Percentiles rank a stretch among this genome's conserved stretches.
Evolutionary conservation across 2,329 filamentous ascomycete genomes (phyloP).

Genomic region (Sphaceloma murrayae): DNA sequence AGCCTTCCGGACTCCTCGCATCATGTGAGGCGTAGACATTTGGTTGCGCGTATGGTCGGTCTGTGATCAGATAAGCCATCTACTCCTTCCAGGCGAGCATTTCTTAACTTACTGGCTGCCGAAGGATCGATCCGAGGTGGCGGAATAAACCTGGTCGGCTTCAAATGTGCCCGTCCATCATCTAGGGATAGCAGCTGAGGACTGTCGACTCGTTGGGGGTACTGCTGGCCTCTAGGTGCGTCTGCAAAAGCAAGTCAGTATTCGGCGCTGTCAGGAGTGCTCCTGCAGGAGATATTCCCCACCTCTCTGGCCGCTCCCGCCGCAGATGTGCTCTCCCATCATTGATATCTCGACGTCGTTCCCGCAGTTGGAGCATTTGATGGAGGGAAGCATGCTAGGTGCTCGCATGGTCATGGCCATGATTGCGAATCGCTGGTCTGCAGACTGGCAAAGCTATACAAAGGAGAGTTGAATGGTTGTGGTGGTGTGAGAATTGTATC

Average conservation of each 20-base stretch:
- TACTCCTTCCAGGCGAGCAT: neutral
- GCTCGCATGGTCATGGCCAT: constrained; percentile 38
- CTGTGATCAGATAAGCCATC: neutral
- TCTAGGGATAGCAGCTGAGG: constrained; percentile 15
- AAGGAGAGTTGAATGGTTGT: too few species aligned
- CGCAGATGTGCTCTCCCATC: constrained; percentile 77
- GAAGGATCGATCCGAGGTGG: constrained; percentile 9
- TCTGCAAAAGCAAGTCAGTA: constrained; percentile 17
- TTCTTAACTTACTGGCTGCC: constrained; percentile 12
- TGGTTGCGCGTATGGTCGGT: constrained; percentile 15
- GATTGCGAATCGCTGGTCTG: neutral
- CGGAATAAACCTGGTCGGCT: constrained; percentile 6
- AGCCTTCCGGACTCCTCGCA: neutral
- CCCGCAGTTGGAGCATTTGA: constrained; percentile 79
- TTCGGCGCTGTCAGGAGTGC: constrained; percentile 35
- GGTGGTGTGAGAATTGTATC: too few species aligned
- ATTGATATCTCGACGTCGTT: constrained; percentile 68
- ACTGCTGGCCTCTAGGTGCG: constrained; percentile 11
- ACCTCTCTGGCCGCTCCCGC: constrained; percentile 14
- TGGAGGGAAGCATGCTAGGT: constrained; percentile 65
- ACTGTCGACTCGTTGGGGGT: constrained; percentile 13
- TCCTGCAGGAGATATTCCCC: constrained; percentile 26
- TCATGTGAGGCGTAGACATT: constrained; percentile 8
- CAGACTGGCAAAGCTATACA: neutral
- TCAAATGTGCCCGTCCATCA: constrained; percentile 10